A percentile compares a stretch with the other conserved stretches of the same genome.
These are phyloP conservation scores for Cladosporium sp. DNA, from an alignment of 2,329 filamentous ascomycete species.

Conservation along the genomic window DNA sequence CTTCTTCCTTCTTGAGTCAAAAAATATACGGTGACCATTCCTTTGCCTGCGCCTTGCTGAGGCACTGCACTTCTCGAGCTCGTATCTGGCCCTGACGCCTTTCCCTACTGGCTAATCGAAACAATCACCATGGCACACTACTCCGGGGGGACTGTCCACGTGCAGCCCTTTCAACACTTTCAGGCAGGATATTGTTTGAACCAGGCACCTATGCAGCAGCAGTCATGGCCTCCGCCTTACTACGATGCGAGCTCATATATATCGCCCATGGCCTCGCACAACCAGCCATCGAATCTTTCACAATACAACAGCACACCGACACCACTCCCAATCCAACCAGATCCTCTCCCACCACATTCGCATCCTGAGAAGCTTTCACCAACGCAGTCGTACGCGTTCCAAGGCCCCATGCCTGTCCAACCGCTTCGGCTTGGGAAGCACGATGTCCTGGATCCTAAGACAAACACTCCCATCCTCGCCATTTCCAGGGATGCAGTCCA, in stretches of 20 bases:
- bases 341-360: constrained; percentile 19
- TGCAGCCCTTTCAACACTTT: constrained; percentile 13
- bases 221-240: constrained; percentile 3
- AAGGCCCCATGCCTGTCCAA: constrained; percentile 13
- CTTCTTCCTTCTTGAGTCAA: not conserved
- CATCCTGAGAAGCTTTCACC: constrained; percentile 19
- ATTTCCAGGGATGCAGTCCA: constrained; percentile 16
- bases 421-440: constrained; percentile 16
- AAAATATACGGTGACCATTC: too few species aligned
- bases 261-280: not conserved
- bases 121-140: constrained; percentile 9
- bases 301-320: not conserved
- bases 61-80: too few species aligned
- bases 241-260: constrained; percentile 1
- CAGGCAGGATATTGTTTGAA: constrained; percentile 3
- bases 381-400: constrained; percentile 15
- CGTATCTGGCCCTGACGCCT: not conserved
- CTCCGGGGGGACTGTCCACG: constrained; percentile 4
- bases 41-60: too few species aligned
- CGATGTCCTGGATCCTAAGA: constrained; percentile 14
- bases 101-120: not conserved
- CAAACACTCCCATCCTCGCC: constrained; percentile 13
- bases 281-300: not conserved
- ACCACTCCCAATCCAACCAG: constrained; percentile 13
- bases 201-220: constrained; percentile 4